A percentile compares a stretch with the other conserved stretches of the same genome.
These are phyloP conservation scores for Ophiocordyceps sinensis DNA, from an alignment of 2,329 filamentous ascomycete genomes.

Conservation along the genomic window DNA sequence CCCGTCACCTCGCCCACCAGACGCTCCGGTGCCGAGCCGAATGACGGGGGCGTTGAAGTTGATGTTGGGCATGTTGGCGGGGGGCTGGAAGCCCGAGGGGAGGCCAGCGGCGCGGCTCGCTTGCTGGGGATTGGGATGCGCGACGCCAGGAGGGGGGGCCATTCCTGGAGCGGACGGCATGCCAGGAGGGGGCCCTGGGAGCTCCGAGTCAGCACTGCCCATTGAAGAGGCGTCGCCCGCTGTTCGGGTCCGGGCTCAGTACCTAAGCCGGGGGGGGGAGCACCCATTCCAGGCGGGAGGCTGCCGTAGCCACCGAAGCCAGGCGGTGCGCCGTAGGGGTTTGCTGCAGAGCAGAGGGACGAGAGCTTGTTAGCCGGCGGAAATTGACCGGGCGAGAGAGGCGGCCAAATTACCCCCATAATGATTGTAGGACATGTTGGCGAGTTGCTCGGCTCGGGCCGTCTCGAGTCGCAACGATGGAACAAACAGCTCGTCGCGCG, in stretches of 20 bases:
- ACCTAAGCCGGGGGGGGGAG: slow-evolving; percentile 77
- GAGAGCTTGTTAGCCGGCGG: slow-evolving; percentile 1
- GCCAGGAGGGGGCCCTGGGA: slow-evolving; percentile 58
- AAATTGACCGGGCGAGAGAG: not conserved
- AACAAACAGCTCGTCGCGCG: not conserved
- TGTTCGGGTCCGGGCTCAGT: slow-evolving; percentile 16
- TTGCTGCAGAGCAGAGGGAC: slow-evolving; percentile 11
- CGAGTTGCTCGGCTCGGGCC: not conserved
- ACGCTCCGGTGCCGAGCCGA: slow-evolving; percentile 72
- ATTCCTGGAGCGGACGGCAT: slow-evolving; percentile 55
- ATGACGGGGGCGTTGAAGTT: slow-evolving; percentile 97
- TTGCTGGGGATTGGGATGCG: slow-evolving; percentile 57
- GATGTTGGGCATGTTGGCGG: slow-evolving; percentile 88
- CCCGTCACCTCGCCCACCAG: slow-evolving; percentile 32
- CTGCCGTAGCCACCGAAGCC: slow-evolving; percentile 56
- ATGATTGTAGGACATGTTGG: slow-evolving; percentile 43
- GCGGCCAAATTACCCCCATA: slow-evolving; percentile 33
- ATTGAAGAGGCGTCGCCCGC: not conserved
- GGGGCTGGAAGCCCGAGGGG: slow-evolving; percentile 73
- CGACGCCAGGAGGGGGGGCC: slow-evolving; percentile 61
- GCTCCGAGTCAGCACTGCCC: slow-evolving; percentile 1
- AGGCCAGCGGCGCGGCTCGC: slow-evolving; percentile 69
- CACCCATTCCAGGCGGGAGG: slow-evolving; percentile 53
- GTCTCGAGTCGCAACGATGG: slow-evolving; percentile 5
- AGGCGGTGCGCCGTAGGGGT: slow-evolving; percentile 64